Base-by-base conservation (phyloP, 305 asterid species). In the Ilex paraguariensis region DNA sequence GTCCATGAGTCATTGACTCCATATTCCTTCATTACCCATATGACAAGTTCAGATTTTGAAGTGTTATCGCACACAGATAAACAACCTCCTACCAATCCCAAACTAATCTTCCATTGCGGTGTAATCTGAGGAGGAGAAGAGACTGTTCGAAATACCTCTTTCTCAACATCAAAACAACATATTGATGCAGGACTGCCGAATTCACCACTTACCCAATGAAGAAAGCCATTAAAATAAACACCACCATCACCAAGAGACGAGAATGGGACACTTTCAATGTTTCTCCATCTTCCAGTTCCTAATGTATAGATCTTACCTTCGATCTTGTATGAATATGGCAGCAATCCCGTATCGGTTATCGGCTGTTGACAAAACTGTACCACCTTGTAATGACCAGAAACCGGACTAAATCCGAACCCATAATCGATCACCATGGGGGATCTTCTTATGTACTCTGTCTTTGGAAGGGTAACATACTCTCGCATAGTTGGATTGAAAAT, bases 21-120 rank as follows among this genome's bases (percentile, higher is more conserved):
- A 2, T 83, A 85, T 17, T 88, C 84, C 66, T 70, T 84, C 94
- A 88, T 80, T 50, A 76, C 68, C 91, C 91, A 88, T 0, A 85
- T 70, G 3, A 59, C 76, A n/a, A 79, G 66, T 4, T 79, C 81
- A 10, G 6, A 31, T 1, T 65, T 8, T 0, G 73, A 63, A 6
- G 70, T 59, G 17, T 83, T 79, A 13, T 83, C 84, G 56, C 86
- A 79, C 7, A 79, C 30, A 44, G 82, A 67, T 32, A 83, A 57
- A 54, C 72, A 66, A 13, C 61, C 79, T 54, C 67, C 51, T 6
- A 72, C 60, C 17, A 73, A 77, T 0, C 84, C 82, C 13, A 86
- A 65, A 57, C 79, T 81, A 13, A 68, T 31, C 30, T 21, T 9
- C 21, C 45, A 56, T 62, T 44, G 40, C 60, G 33, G 3, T 48